Evolutionary conservation across 176 grass and related monocot species (phyloP), one percentile per base, ranked within the genome.

Genomic region (Carex parvula): DNA sequence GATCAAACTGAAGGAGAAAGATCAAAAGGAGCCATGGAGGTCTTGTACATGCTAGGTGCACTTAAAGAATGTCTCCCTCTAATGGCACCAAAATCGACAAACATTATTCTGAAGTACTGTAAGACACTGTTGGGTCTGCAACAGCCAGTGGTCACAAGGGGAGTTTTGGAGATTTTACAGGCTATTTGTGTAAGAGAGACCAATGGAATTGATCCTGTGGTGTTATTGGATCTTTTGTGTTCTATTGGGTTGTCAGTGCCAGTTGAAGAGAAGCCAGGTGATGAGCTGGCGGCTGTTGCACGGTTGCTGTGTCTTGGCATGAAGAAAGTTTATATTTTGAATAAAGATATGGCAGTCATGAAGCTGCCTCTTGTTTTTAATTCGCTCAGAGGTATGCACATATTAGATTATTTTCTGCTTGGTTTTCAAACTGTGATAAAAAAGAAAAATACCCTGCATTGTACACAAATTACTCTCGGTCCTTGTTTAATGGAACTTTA

Each of bases 291-390:
- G 64, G 89, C 89, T 54, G 88, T 86, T 71, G 91, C 96, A 89
- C 82, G 83, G 15, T 89, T 98, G 84, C 83, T 98, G 64, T 88
- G 90, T 87, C 56, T 86, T 54, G 89, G 89, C 35, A 86, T 86
- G 60, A 93, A 81, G 80, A 93, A 93, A 73, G 22, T 91, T 85
- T 98, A 93, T 86, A 70, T 71, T 60, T 84, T 93, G 52, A 93
- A 90, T 79, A 95, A 87, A 84, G 82, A 85, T 69, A 90, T 93
- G 30, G 88, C 88, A 39, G 60, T 92, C 76, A 84, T 84, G 69
- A 98, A 95, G 66, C 92, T 95, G 72, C 93, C 96, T 10, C 46
- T 95, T 37, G 37, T 93, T 83, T 95, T 93, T 75, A 90, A 80
- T 81, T 90, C 88, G 2, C 96, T 98, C 88, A 93, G 88, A 91